A percentile compares a stretch with the other conserved stretches of the same genome.
Conservation (phyloP, 495 filamentous ascomycete genomes). For the Neurospora sp. region DNA sequence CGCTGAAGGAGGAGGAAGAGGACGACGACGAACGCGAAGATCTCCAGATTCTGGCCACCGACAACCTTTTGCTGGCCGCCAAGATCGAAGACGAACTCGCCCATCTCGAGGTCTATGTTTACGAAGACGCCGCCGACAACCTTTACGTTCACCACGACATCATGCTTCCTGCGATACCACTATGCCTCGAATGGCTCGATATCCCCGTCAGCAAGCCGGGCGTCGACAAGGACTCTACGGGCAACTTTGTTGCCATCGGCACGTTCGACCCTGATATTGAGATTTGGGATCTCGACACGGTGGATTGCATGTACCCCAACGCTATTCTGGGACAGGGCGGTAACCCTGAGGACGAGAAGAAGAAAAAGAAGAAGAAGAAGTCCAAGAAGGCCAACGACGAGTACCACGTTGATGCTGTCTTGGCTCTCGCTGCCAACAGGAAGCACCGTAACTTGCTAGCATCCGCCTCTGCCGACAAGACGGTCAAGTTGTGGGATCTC, state of each 20-base stretch:
- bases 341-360: conserved; percentile 35
- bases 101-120: conserved; percentile 93
- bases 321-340: conserved; percentile 85
- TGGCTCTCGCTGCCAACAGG: conserved; percentile 83
- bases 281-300: conserved; percentile 90
- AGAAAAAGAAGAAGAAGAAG: conserved; percentile 78
- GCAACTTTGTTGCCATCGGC: conserved; percentile 88
- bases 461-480: conserved; percentile 90
- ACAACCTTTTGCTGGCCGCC: conserved; percentile 84
- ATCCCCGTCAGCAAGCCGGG: conserved; percentile 63
- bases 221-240: conserved; percentile 47
- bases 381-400: conserved; percentile 77
- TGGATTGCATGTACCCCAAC: conserved; percentile 96
- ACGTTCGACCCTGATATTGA: conserved; percentile 99
- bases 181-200: conserved; percentile 93
- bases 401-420: conserved; percentile 88
- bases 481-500: conserved; percentile 95
- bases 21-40: conserved; percentile 88
- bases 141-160: conserved; percentile 99
- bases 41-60: conserved; percentile 80
- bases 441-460: conserved; percentile 92
- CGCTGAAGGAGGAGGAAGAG: conserved; percentile 54
- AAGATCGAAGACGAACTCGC: conserved; percentile 96
- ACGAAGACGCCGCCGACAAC: conserved; percentile 88
- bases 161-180: conserved; percentile 93